Base-by-base conservation (phyloP, 2,329 filamentous ascomycete genomes). In the Corynespora cassiicola region DNA sequence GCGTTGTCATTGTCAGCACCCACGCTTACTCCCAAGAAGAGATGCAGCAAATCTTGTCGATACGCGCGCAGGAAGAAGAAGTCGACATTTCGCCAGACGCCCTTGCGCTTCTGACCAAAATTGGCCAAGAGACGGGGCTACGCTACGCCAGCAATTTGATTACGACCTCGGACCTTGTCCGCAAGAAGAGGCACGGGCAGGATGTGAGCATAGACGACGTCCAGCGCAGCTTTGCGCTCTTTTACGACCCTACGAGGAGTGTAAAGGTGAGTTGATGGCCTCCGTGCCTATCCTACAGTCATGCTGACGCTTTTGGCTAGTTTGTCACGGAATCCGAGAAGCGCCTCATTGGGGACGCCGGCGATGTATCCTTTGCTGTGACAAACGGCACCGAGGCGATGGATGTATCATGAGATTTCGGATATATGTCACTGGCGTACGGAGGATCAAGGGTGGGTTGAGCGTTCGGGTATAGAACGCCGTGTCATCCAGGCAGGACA, bases 121-220 rank as follows among this genome's bases (percentile, higher is more conserved):
- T 97, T 58, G 94, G 91, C 19, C 82, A 91, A 61, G 94, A 99
- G 69, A 86, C 90, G 2, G 92, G 92, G 16, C 78, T 99, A 33
- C 81, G 94, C 55, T 99, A 99, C 66, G 92, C 91, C n/a, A 95
- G 90, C 75, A 96, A 99, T 67, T 84, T 99, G 39, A 96, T 99
- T 71, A 95, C 88, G 15, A 96, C 94, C 2, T 94, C 90, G 5
- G 87, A 95, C 68, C 80, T 99, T 28, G 80, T 97, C 32, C 84
- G 84, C 47, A 84, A 88, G 59, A 97, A 96, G 79, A 83, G 91
- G 52, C 87, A 85, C 61, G 86, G 87, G 11, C 89, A 88, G 69
- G 86, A 92, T 61, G 88, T 99, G 31, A 82, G 80, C 40, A 80
- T 96, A 41, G 84, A 89, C 39, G 94, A 99, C 63, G 91, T 99